Evolutionary conservation across 2,329 filamentous ascomycete species (phyloP), one percentile per base, ranked within the genome.

Genomic region (Trichoderma sp.): DNA sequence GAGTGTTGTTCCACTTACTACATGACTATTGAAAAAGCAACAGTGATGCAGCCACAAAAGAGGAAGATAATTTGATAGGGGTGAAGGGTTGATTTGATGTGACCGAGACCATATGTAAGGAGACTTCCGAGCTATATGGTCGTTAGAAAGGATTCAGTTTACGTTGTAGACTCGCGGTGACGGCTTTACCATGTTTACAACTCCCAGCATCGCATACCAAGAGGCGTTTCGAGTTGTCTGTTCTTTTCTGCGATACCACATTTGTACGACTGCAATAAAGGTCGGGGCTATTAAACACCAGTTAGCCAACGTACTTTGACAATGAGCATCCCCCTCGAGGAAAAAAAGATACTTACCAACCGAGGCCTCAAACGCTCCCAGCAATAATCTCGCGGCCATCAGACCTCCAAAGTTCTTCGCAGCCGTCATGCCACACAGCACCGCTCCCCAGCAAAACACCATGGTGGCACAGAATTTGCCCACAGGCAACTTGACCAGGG

Each of bases 391-490:
- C 5, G 87, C 75, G 0, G 84, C 85, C 11, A 89, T 78, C 6
- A 90, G 76, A 0, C 85, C 86, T 0, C 80, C 79, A 75, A 90
- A 90, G 53, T 85, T 82, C 1, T 84, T 87, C 16, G 87, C 88
- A 0, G 87, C 85, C 0, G 88, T 84, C 85, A 90, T 89, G n/a
- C 88, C 83, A 2, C 86, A 83, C 1, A 90, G 83, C 7, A 90
- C 63, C 84, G 85, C 78, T 0, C 89, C 89, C 89, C 89, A 91
- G 38, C 86, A 83, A 1, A 89, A 82, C 0, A 91, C 85, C 50
- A 89, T 88, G 1, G 80, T 80, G 1, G 85, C 86, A 24, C 89
- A 85, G 53, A 91, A 86, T 78, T 90, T 90, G 18, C 89, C 89
- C 0, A 87, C 88, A 0, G 89, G 89, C 0, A 89, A 78, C 77